Evolutionary conservation across 441 rosid genomes (phyloP).

Genomic region (Mallotus japonicus): DNA sequence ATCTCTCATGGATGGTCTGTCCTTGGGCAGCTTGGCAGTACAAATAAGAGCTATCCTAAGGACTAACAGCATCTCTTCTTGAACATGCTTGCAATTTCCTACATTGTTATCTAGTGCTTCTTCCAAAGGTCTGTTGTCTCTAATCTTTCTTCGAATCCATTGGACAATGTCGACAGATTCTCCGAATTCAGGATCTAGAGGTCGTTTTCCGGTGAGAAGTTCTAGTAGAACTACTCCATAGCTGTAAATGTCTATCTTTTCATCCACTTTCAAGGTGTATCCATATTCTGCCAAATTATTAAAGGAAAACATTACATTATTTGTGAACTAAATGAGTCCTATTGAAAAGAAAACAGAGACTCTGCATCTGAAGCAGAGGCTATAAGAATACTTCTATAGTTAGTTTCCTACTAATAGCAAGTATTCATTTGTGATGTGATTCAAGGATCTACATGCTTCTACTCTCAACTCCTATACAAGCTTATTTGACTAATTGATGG

Average conservation of each 20-base stretch:
- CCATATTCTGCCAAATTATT: slow-evolving; percentile 59
- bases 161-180: slow-evolving; percentile 58
- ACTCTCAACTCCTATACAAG: no score
- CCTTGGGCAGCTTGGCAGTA: slow-evolving; percentile 81
- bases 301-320: not conserved
- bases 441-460: no score
- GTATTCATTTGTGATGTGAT: no score
- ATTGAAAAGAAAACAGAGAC: not conserved
- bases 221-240: slow-evolving; percentile 75
- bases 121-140: slow-evolving; percentile 61
- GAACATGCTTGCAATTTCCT: slow-evolving; percentile 80
- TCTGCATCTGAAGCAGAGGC: no score
- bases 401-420: no score
- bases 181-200: slow-evolving; percentile 63
- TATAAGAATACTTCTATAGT: no score
- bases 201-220: slow-evolving; percentile 61
- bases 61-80: slow-evolving; percentile 91
- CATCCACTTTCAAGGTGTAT: slow-evolving; percentile 80
- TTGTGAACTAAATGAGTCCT: no score
- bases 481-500: no score
- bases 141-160: slow-evolving; percentile 64
- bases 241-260: slow-evolving; percentile 83
- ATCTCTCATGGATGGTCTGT: slow-evolving; percentile 92
- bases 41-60: slow-evolving; percentile 80
- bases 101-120: slow-evolving; percentile 59